Evolutionary conservation across 2,329 filamentous ascomycete genomes (phyloP).

Genomic region (Exserohilum turcica): DNA sequence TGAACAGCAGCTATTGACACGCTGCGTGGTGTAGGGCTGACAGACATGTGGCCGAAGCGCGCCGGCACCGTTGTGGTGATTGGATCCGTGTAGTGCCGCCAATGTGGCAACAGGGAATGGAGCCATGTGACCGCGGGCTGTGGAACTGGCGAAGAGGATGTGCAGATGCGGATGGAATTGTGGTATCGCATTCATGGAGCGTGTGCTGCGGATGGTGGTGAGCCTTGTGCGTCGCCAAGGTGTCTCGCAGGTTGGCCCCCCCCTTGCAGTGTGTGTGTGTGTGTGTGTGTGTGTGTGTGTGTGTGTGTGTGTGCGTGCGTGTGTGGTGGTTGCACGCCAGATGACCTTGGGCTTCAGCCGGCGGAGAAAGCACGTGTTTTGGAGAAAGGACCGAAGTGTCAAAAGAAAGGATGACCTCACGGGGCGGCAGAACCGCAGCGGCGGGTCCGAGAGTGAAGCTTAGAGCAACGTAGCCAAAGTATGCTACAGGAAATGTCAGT

Average conservation of each 20-base stretch:
- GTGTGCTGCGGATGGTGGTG: neutral
- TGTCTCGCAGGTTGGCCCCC: neutral
- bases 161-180: neutral
- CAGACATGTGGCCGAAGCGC: constrained; percentile 29
- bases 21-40: constrained; percentile 26
- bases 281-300: too few species aligned
- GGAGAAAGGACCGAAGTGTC: constrained; percentile 19
- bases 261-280: constrained; percentile 1
- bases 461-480: constrained; percentile 6
- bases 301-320: too few species aligned
- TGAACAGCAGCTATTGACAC: constrained; percentile 32
- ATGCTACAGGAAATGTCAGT: constrained; percentile 8
- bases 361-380: constrained; percentile 14
- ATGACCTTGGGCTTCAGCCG: constrained; percentile 16
- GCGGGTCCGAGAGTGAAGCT: constrained; percentile 13
- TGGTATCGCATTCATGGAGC: neutral
- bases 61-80: constrained; percentile 27
- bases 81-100: constrained; percentile 28
- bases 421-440: constrained; percentile 18
- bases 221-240: neutral
- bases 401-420: constrained; percentile 19
- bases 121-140: constrained; percentile 14
- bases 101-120: constrained; percentile 27
- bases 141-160: constrained; percentile 9
- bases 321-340: constrained; percentile 7